A percentile compares a stretch with the other conserved stretches of the same genome.
phyloP scores from a whole-genome alignment of 768 basidiomycete species.

The Coprinellus micaceus region DNA sequence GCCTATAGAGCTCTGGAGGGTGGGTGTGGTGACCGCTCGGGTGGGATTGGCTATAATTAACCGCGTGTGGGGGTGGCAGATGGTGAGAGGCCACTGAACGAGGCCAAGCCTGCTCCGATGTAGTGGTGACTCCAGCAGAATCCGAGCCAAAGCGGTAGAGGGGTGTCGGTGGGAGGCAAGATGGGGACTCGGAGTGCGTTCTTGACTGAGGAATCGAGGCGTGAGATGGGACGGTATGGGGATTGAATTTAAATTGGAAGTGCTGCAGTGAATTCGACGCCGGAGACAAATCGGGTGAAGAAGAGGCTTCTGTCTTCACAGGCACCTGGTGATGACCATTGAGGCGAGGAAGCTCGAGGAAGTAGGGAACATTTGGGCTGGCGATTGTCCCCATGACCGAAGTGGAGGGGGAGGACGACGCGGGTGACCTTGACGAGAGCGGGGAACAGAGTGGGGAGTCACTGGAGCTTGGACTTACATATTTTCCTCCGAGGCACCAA shows the following conservation, averaged over 20 bases:
- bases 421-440: conserved; percentile 3
- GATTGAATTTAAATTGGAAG: conserved; percentile 35
- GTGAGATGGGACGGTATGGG: conserved; percentile 30
- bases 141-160: conserved; percentile 33
- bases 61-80: conserved; percentile 11
- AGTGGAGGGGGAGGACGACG: conserved; percentile 5
- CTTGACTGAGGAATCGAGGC: conserved; percentile 34
- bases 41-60: conserved; percentile 8
- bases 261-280: conserved; percentile 29
- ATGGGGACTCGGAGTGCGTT: conserved; percentile 26
- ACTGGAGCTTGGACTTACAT: neutral
- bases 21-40: conserved; percentile 13
- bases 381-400: conserved; percentile 19
- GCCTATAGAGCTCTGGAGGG: conserved; percentile 12
- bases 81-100: conserved; percentile 20
- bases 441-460: neutral
- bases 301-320: conserved; percentile 41
- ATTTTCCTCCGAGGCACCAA: conserved; percentile 3
- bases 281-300: conserved; percentile 42
- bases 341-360: conserved; percentile 15
- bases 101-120: conserved; percentile 27
- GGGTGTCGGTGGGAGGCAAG: conserved; percentile 24
- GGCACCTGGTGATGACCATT: conserved; percentile 14
- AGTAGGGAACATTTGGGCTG: conserved; percentile 18
- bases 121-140: conserved; percentile 18